phyloP scores from a whole-genome alignment of 495 filamentous ascomycete species.

The Corynascus novoguineensis region DNA sequence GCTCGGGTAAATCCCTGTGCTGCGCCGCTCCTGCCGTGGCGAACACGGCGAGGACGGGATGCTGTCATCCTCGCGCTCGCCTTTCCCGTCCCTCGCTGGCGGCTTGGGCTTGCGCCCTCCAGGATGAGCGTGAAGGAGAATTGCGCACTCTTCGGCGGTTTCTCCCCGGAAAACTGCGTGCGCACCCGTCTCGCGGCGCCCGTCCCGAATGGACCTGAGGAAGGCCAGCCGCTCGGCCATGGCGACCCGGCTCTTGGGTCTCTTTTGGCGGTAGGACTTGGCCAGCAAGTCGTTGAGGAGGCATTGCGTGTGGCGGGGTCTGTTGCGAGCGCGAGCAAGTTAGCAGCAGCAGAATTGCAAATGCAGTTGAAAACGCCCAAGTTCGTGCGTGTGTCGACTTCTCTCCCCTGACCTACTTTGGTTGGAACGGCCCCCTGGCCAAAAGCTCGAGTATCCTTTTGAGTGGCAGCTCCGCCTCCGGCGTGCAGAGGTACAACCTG shows the following conservation, averaged over 20 bases:
- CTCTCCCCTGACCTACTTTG: no score
- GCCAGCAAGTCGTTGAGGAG: conserved; percentile 20
- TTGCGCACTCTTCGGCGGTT: conserved; percentile 7
- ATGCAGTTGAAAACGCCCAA: no score
- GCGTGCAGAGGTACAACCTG: conserved; percentile 18
- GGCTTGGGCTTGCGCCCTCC: not conserved
- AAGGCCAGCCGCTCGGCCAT: conserved; percentile 12
- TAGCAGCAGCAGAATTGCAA: no score
- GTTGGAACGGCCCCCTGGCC: conserved; percentile 15
- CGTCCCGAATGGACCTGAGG: conserved; percentile 4
- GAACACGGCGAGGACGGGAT: not conserved
- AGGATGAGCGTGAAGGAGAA: conserved; percentile 8
- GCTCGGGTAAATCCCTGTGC: not conserved
- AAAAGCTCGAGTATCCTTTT: conserved; percentile 18
- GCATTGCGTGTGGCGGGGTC: conserved; percentile 18
- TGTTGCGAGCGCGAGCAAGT: not conserved
- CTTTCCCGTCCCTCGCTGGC: not conserved
- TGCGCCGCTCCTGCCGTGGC: not conserved
- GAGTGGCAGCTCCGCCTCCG: conserved; percentile 17
- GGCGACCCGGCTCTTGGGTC: conserved; percentile 13
- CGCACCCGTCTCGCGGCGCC: not conserved
- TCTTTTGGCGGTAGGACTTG: conserved; percentile 19
- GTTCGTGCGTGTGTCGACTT: no score
- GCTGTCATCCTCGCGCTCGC: not conserved
- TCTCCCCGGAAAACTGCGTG: not conserved